These are phyloP conservation scores for Boletus sp. DNA, from an alignment of 768 basidiomycete genomes.

Conservation along the genomic window DNA sequence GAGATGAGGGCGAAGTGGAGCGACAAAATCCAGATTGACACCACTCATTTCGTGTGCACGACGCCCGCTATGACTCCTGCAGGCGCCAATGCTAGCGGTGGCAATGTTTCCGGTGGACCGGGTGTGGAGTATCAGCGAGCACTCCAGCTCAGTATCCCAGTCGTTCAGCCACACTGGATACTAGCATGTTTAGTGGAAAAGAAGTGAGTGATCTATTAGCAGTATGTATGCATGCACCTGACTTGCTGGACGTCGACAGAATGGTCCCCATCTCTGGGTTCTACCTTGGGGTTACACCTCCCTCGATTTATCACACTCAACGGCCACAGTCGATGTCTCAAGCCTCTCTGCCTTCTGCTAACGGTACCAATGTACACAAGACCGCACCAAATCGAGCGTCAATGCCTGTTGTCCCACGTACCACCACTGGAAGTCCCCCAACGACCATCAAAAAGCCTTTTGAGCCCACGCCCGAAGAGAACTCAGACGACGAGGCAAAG, in stretches of 20 bases:
- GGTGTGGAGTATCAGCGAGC: conserved; percentile 95
- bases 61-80: conserved; percentile 71
- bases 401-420: conserved; percentile 58
- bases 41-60: conserved; percentile 97
- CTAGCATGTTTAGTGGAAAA: conserved; percentile 84
- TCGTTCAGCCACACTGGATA: conserved; percentile 95
- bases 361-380: conserved; percentile 30
- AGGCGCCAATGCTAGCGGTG: conserved; percentile 56
- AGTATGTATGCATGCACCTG: neutral
- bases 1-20: conserved; percentile 91
- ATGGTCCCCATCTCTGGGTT: conserved; percentile 85
- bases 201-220: conserved; percentile 50
- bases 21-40: conserved; percentile 94
- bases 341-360: conserved; percentile 46
- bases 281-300: conserved; percentile 72
- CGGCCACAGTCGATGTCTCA: conserved; percentile 81
- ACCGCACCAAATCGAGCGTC: conserved; percentile 57
- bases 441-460: conserved; percentile 36
- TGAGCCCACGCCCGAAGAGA: conserved; percentile 55
- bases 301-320: conserved; percentile 36
- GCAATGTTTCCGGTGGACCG: conserved; percentile 52
- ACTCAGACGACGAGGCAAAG: conserved; percentile 35
- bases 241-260: conserved; percentile 36
- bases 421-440: conserved; percentile 42
- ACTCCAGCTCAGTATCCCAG: conserved; percentile 87